phyloP scores from a whole-genome alignment of 108 stramenopile genomes.

The Pseudonitzschia multiseries region DNA sequence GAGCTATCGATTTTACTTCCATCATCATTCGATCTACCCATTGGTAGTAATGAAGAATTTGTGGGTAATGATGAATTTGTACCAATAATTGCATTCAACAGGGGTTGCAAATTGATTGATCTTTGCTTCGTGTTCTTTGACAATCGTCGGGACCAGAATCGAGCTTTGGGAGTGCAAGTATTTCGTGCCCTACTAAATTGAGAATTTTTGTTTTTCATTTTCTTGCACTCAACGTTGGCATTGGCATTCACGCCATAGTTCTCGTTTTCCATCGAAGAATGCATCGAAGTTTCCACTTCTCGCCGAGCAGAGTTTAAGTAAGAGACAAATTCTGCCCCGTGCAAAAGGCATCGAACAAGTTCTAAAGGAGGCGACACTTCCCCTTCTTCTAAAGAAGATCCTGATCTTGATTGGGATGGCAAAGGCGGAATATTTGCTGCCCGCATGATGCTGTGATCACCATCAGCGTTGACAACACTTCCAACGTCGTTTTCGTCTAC shows the following conservation, averaged over 20 bases:
- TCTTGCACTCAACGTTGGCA: neutral
- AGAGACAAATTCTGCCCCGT: constrained; percentile 15
- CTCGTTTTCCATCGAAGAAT: neutral
- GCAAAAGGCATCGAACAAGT: constrained; percentile 9
- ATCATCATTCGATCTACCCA: neutral
- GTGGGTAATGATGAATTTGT: neutral
- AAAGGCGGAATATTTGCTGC: neutral
- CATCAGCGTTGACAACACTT: neutral
- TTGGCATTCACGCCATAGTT: neutral
- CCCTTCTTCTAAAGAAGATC: neutral
- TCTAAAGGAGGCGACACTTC: constrained; percentile 3
- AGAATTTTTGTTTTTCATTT: neutral
- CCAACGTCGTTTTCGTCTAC: neutral
- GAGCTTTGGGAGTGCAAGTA: neutral
- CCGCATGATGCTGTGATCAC: neutral
- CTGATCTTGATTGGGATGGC: neutral
- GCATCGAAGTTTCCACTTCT: neutral
- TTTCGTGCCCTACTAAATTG: neutral
- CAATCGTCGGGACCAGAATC: constrained; percentile 5
- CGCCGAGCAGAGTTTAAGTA: constrained; percentile 1
- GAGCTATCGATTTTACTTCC: neutral
- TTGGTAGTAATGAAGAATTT: neutral
- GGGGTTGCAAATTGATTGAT: constrained; percentile 10
- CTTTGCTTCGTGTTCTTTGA: neutral
- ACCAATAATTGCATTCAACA: neutral